phyloP scores from a whole-genome alignment of 2,329 filamentous ascomycete genomes.

The Trichoderma lentiforme region DNA sequence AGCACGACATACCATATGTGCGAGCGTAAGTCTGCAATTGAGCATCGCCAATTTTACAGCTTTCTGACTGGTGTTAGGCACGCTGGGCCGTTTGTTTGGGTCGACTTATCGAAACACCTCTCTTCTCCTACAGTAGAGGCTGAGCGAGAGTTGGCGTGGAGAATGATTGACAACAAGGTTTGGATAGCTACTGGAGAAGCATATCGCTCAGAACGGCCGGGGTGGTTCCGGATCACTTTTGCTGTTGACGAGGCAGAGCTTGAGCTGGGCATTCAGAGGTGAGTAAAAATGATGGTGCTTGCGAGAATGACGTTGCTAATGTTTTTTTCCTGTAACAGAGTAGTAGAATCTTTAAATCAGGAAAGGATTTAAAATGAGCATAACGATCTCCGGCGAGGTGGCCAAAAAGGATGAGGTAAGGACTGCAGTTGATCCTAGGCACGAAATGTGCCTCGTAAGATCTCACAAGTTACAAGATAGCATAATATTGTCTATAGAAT shows the following conservation, averaged over 20 bases:
- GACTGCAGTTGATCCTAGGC: not conserved
- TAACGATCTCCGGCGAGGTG: fast-evolving
- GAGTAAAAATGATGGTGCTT: not conserved
- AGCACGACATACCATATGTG: not conserved
- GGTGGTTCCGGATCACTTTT: not conserved
- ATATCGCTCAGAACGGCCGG: not conserved
- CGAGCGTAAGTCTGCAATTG: not conserved
- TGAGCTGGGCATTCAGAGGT: not conserved
- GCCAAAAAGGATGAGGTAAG: not conserved
- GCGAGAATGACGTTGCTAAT: not conserved
- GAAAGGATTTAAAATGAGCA: not conserved
- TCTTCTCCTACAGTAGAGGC: not conserved
- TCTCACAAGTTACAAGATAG: not conserved
- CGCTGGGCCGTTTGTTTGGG: not conserved
- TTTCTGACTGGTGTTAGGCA: not conserved
- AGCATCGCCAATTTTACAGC: not conserved
- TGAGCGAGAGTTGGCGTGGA: not conserved
- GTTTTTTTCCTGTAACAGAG: not conserved
- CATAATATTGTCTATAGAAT: not conserved
- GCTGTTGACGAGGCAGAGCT: not conserved
- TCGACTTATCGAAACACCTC: not conserved
- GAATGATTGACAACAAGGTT: not conserved
- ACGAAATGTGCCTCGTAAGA: fast-evolving
- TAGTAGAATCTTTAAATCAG: not conserved
- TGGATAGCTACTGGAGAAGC: not conserved